phyloP scores from a whole-genome alignment of 805 yeast species.

The Ogataea kodamae region DNA sequence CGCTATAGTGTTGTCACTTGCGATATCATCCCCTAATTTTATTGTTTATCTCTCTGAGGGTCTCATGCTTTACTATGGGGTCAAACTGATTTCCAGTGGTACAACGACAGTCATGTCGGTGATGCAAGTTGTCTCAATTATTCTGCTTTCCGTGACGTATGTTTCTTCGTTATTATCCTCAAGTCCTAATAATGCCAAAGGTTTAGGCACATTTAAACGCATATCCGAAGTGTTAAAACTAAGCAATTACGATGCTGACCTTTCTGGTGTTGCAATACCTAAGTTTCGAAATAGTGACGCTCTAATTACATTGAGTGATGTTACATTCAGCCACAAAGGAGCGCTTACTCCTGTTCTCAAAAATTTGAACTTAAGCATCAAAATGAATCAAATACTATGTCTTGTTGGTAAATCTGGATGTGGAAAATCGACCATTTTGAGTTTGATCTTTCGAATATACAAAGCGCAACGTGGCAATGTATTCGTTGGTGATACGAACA shows the following conservation, averaged over 20 bases:
- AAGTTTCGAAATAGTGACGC: slow-evolving; percentile 1
- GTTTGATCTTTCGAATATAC: slow-evolving; percentile 54
- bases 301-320: slow-evolving; percentile 38
- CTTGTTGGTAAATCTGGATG: slow-evolving; percentile 85
- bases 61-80: slow-evolving; percentile 74
- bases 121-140: slow-evolving; percentile 65
- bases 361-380: slow-evolving; percentile 41
- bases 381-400: slow-evolving; percentile 52
- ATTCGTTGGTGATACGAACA: slow-evolving; percentile 44
- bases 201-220: slow-evolving; percentile 66
- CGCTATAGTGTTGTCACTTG: slow-evolving; percentile 62
- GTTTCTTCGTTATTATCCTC: slow-evolving; percentile 57
- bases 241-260: slow-evolving; percentile 36
- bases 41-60: slow-evolving; percentile 63
- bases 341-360: slow-evolving; percentile 38
- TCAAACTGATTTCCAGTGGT: slow-evolving; percentile 57
- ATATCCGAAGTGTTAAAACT: slow-evolving; percentile 41
- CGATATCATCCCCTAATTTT: slow-evolving; percentile 55
- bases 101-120: slow-evolving; percentile 56
- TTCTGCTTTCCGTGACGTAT: slow-evolving; percentile 68
- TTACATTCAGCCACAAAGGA: slow-evolving; percentile 31
- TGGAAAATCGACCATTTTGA: slow-evolving; percentile 80
- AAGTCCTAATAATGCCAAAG: slow-evolving; percentile 78
- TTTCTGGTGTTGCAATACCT: slow-evolving; percentile 36
- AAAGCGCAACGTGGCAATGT: slow-evolving; percentile 34